These are phyloP conservation scores for Fusarium luffae DNA, from an alignment of 2,329 filamentous ascomycete species.

Conservation along the genomic window DNA sequence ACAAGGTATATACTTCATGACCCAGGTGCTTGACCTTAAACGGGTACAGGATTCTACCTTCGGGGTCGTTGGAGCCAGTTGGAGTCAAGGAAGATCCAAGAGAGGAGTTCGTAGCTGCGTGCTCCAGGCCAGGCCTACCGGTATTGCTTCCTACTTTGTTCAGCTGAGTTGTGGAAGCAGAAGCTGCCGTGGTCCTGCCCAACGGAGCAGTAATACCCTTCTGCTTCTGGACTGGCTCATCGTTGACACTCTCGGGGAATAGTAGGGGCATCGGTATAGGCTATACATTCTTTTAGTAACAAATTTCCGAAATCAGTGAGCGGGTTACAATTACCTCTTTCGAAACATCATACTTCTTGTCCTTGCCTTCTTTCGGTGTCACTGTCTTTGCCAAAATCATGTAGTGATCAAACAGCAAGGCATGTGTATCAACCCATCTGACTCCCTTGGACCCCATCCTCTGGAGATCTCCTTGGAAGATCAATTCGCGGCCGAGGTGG, in stretches of 20 bases:
- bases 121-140: constrained; percentile 70
- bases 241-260: constrained; percentile 90
- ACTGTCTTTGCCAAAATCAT: constrained; percentile 89
- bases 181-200: constrained; percentile 68
- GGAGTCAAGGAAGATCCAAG: constrained; percentile 62
- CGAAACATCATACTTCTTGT: constrained; percentile 93
- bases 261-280: constrained; percentile 97
- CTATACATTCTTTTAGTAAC: constrained; percentile 52
- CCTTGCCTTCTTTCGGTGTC: constrained; percentile 73
- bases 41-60: constrained; percentile 88
- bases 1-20: constrained; percentile 91
- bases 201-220: constrained; percentile 77
- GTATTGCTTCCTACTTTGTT: constrained; percentile 66
- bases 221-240: constrained; percentile 87
- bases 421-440: constrained; percentile 93
- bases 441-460: constrained; percentile 89
- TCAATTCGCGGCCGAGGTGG: constrained; percentile 90
- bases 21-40: constrained; percentile 97
- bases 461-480: constrained; percentile 89
- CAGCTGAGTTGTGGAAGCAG: constrained; percentile 68
- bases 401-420: constrained; percentile 95
- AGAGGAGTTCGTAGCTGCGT: constrained; percentile 75
- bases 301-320: not conserved
- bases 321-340: constrained; percentile 73
- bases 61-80: constrained; percentile 70